A percentile compares a stretch with the other conserved stretches of the same genome.
These are phyloP conservation scores for Amaranthus palmeri DNA, from an alignment of 148 eudicot species.

Conservation along the genomic window DNA sequence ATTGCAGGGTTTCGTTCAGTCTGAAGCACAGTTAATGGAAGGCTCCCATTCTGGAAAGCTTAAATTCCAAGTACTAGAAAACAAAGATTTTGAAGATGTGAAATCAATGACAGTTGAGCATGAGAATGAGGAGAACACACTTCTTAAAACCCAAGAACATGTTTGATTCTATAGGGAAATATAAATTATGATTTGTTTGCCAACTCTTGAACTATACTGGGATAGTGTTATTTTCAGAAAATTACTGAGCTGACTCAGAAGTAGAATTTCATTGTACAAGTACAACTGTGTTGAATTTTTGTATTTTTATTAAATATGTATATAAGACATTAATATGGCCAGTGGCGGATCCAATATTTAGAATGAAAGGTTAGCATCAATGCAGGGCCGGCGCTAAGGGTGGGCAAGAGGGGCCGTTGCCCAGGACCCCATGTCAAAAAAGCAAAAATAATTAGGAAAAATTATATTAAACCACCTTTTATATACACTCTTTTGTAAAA, in stretches of 20 bases:
- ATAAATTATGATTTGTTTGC: too few relatives aligned
- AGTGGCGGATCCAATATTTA: too few relatives aligned
- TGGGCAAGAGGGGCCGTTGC: too few relatives aligned
- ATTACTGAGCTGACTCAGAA: too few relatives aligned
- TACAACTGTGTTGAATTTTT: neutral
- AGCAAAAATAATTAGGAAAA: too few relatives aligned
- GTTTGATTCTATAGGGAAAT: constrained; percentile 3
- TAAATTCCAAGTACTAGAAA: constrained; percentile 9
- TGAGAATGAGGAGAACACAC: constrained; percentile 17
- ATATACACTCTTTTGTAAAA: too few relatives aligned
- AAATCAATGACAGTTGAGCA: constrained; percentile 21
- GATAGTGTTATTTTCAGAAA: neutral
- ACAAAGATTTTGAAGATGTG: constrained; percentile 13
- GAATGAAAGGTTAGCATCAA: too few relatives aligned
- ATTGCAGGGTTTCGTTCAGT: constrained; percentile 55
- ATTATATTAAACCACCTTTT: too few relatives aligned
- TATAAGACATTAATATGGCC: too few relatives aligned
- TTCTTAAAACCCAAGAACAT: constrained; percentile 14
- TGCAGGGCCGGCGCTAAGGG: too few relatives aligned
- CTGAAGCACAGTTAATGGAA: constrained; percentile 43
- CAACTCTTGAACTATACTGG: too few relatives aligned
- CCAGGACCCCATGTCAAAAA: too few relatives aligned
- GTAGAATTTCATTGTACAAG: neutral
- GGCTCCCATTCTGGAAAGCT: neutral
- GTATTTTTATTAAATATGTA: neutral